Percentiles rank a stretch among this genome's conserved stretches.
phyloP scores from a whole-genome alignment of 2,329 filamentous ascomycete genomes.

The Hypoxylon sp. region DNA sequence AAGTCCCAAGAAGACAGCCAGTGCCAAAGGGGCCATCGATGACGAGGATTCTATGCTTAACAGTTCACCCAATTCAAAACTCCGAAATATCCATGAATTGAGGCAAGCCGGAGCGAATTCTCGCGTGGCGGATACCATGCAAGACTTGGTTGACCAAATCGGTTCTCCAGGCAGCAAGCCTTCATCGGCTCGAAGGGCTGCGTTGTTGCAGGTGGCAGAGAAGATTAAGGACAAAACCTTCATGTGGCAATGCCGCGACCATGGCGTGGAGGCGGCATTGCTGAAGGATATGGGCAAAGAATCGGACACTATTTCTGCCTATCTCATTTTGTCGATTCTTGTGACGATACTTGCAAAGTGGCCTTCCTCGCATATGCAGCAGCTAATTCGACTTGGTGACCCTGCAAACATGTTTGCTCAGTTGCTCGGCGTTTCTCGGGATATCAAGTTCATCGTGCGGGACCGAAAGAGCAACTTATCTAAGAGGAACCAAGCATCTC shows the following conservation, averaged over 20 bases:
- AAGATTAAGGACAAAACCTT: constrained; percentile 74
- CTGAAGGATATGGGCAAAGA: constrained; percentile 71
- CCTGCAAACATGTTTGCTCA: constrained; percentile 66
- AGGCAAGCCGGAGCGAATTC: constrained; percentile 75
- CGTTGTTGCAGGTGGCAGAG: constrained; percentile 69
- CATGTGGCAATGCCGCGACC: constrained; percentile 77
- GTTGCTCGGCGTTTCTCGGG: constrained; percentile 65
- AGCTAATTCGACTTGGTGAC: constrained; percentile 67
- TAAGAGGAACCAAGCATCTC: constrained; percentile 68
- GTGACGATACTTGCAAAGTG: constrained; percentile 71
- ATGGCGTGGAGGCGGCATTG: constrained; percentile 77
- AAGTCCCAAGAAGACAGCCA: constrained; percentile 44
- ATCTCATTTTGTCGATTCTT: constrained; percentile 73
- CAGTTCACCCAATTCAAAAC: constrained; percentile 60
- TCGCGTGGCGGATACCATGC: constrained; percentile 74
- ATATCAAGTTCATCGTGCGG: constrained; percentile 71
- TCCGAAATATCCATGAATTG: constrained; percentile 74
- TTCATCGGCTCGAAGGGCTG: constrained; percentile 67
- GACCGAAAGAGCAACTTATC: constrained; percentile 78
- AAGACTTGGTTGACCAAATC: constrained; percentile 72
- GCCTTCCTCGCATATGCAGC: constrained; percentile 70
- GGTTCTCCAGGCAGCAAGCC: constrained; percentile 62
- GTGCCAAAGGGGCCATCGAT: constrained; percentile 46
- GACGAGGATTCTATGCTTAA: constrained; percentile 61
- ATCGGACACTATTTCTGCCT: constrained; percentile 71